phyloP scores from a whole-genome alignment of 139 green algal genomes.

The Chlamydomonas sp. region DNA sequence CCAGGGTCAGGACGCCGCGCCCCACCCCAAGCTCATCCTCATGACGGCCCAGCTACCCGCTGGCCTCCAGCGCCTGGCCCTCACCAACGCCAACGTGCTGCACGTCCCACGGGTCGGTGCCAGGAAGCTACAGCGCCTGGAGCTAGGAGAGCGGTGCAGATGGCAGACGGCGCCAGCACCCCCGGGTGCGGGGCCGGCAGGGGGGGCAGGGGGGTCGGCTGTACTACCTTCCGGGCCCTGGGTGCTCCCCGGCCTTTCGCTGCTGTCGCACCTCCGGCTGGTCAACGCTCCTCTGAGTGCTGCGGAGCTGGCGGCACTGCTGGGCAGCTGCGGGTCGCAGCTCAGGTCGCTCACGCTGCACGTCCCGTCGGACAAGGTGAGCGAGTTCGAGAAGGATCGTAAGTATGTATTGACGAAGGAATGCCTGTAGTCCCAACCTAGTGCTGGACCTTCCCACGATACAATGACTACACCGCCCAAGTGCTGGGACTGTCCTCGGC shows the following conservation, averaged over 20 bases:
- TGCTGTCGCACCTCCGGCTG: constrained; percentile 10
- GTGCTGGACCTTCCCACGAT: no score
- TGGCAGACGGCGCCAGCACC: neutral
- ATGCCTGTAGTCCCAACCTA: no score
- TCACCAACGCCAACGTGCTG: neutral
- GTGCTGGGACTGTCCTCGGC: no score
- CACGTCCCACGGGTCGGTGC: neutral
- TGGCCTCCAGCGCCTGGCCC: neutral
- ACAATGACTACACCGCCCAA: no score
- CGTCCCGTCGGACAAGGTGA: neutral
- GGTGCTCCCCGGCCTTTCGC: neutral
- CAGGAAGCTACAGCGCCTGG: neutral
- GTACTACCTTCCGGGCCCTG: neutral
- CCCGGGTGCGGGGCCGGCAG: neutral
- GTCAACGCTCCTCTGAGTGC: neutral
- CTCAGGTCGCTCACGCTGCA: neutral
- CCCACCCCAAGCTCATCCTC: neutral
- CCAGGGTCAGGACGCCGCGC: no score
- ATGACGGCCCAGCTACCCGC: neutral
- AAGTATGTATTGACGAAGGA: no score
- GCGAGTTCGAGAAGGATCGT: no score
- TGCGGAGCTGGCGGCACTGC: neutral
- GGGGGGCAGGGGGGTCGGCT: neutral
- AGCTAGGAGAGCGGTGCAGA: neutral
- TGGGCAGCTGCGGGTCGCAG: neutral